Evolutionary conservation across 495 filamentous ascomycete genomes (phyloP).

Genomic region (Lepidopterella palustris): DNA sequence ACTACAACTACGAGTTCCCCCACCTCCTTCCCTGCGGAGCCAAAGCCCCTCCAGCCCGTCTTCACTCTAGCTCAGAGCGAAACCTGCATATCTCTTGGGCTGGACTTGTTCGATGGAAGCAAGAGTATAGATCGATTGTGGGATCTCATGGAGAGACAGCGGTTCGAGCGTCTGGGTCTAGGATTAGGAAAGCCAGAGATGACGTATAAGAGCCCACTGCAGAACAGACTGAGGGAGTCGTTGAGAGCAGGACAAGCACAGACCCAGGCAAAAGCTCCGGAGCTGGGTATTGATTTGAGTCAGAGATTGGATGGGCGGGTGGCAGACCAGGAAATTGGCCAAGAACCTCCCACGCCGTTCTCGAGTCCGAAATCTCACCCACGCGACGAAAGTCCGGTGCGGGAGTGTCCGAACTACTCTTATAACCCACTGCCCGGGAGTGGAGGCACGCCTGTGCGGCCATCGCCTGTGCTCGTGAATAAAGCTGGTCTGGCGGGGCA

Average conservation of each 20-base stretch:
- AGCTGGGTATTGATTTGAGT: background rate
- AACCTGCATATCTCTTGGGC: conserved; percentile 28
- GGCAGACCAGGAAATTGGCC: no score
- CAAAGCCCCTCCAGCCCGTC: conserved; percentile 35
- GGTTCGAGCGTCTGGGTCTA: conserved; percentile 1
- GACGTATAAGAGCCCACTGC: conserved; percentile 24
- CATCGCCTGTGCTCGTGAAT: background rate
- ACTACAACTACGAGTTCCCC: conserved; percentile 20
- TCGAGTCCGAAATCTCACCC: background rate
- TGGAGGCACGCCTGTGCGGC: conserved; percentile 6
- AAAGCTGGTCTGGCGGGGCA: background rate
- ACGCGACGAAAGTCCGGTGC: conserved; percentile 2
- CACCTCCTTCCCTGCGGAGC: conserved; percentile 31
- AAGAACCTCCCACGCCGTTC: background rate
- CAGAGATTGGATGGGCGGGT: no score
- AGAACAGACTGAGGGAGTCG: conserved; percentile 15
- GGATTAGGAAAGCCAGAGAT: conserved; percentile 9
- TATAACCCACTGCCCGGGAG: conserved; percentile 21
- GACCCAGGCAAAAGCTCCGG: background rate
- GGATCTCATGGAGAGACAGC: background rate
- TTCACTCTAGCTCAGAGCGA: conserved; percentile 32
- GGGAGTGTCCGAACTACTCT: conserved; percentile 19
- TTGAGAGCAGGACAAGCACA: conserved; percentile 8
- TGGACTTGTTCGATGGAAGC: conserved; percentile 1
- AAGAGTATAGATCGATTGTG: no score